Conservation (phyloP, 2,329 filamentous ascomycete genomes). For the Neophaeococcomyces mojaviensis region DNA sequence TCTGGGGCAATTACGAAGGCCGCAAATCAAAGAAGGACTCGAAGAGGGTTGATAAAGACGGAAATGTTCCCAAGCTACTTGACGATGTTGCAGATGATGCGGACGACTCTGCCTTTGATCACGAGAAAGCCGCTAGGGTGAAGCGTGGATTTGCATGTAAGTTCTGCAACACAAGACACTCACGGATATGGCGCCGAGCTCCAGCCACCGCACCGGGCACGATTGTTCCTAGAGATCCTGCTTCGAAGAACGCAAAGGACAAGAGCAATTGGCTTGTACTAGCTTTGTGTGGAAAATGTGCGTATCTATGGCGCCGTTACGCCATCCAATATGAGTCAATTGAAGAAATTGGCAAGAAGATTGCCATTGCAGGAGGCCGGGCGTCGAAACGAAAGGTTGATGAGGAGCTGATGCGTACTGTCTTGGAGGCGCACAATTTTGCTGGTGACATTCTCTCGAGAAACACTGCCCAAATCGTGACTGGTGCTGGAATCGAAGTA, state of each 20-base stretch:
- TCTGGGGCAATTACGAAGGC: constrained; percentile 84
- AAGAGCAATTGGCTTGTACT: constrained; percentile 68
- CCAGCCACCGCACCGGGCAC: constrained; percentile 68
- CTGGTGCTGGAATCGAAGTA: constrained; percentile 35
- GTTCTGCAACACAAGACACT: constrained; percentile 73
- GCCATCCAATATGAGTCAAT: constrained; percentile 92
- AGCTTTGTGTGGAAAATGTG: constrained; percentile 82
- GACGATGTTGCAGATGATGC: constrained; percentile 88
- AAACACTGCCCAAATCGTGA: constrained; percentile 37
- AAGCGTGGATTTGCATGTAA: constrained; percentile 89
- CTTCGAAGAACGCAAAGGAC: constrained; percentile 62
- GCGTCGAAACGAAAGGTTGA: constrained; percentile 85
- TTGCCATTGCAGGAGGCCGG: constrained; percentile 68
- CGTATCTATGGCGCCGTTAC: constrained; percentile 90
- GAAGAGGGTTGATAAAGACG: constrained; percentile 51
- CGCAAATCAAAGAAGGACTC: constrained; percentile 86
- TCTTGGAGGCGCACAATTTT: constrained; percentile 37
- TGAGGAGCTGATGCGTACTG: constrained; percentile 61
- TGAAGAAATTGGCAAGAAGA: constrained; percentile 84
- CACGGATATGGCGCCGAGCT: constrained; percentile 85
- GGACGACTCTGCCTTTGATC: constrained; percentile 94
- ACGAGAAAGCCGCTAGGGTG: constrained; percentile 68
- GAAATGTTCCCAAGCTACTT: constrained; percentile 65
- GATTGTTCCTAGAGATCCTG: constrained; percentile 57
- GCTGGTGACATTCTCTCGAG: constrained; percentile 37